A percentile compares a stretch with the other conserved stretches of the same genome.
Conservation (phyloP, 805 yeast species). For the Jamesozyma lodderae region DNA sequence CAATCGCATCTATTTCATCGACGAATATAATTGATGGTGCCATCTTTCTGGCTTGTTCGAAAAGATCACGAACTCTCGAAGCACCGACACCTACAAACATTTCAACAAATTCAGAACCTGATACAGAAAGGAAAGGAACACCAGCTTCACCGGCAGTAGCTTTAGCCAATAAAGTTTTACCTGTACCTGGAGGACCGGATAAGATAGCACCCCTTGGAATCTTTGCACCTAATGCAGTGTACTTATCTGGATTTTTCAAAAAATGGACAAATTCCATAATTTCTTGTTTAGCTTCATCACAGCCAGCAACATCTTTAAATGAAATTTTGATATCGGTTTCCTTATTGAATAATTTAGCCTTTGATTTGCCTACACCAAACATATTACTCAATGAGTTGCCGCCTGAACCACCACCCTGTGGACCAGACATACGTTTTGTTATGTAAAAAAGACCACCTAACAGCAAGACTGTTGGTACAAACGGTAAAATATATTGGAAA, state of each 20-base stretch:
- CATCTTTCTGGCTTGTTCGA: conserved; percentile 79
- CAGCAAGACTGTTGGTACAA: conserved; percentile 71
- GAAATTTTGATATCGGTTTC: conserved; percentile 74
- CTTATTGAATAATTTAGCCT: conserved; percentile 73
- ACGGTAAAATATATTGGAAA: conserved; percentile 53
- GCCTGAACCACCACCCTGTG: conserved; percentile 43
- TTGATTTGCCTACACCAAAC: conserved; percentile 69
- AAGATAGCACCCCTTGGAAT: conserved; percentile 92
- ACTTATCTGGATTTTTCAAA: conserved; percentile 73
- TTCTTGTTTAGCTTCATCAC: conserved; percentile 90
- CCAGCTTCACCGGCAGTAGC: conserved; percentile 97
- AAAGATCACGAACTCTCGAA: conserved; percentile 84
- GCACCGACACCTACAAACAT: conserved; percentile 98
- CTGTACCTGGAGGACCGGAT: conserved; percentile 96
- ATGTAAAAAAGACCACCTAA: conserved; percentile 60
- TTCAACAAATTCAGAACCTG: conserved; percentile 93
- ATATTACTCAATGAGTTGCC: conserved; percentile 36
- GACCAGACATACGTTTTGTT: conserved; percentile 33
- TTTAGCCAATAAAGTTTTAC: conserved; percentile 85
- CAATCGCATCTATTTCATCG: conserved; percentile 95
- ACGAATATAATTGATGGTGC: conserved; percentile 88
- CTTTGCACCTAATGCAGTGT: conserved; percentile 84
- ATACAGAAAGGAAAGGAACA: conserved; percentile 83
- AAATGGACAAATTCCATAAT: conserved; percentile 92
- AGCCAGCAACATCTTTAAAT: conserved; percentile 89